Evolutionary conservation across 2,329 filamentous ascomycete species (phyloP).

Genomic region (Fusarium foetens): DNA sequence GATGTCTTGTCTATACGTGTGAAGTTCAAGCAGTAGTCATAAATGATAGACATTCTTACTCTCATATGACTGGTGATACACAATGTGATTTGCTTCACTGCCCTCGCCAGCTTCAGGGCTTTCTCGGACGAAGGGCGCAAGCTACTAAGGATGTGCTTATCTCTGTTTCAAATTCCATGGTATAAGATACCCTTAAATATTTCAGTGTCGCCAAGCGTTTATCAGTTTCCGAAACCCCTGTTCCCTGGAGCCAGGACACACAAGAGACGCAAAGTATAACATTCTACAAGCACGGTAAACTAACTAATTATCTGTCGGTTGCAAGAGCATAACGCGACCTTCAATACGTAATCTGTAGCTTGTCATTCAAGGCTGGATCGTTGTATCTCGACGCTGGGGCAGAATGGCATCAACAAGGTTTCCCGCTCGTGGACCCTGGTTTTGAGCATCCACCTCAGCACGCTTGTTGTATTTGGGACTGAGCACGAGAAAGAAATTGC

Average conservation of each 20-base stretch:
- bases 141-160: neutral
- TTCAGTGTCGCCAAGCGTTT: neutral
- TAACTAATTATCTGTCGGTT: neutral
- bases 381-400: conserved; percentile 17
- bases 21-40: conserved; percentile 13
- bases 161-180: neutral
- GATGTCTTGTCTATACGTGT: conserved; percentile 12
- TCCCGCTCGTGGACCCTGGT: conserved; percentile 27
- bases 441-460: conserved; percentile 25
- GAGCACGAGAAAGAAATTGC: neutral
- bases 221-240: neutral
- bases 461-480: conserved; percentile 1
- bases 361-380: neutral
- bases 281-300: neutral
- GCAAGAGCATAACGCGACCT: neutral
- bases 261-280: neutral
- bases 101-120: neutral
- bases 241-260: neutral
- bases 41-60: conserved; percentile 16
- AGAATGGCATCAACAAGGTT: conserved; percentile 31
- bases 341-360: neutral
- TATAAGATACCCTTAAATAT: neutral
- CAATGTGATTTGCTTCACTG: neutral
- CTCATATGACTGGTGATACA: neutral
- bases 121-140: neutral